These are phyloP conservation scores for Echeveria elegans DNA, from an alignment of 164 flowering plant genomes.

Conservation along the genomic window DNA sequence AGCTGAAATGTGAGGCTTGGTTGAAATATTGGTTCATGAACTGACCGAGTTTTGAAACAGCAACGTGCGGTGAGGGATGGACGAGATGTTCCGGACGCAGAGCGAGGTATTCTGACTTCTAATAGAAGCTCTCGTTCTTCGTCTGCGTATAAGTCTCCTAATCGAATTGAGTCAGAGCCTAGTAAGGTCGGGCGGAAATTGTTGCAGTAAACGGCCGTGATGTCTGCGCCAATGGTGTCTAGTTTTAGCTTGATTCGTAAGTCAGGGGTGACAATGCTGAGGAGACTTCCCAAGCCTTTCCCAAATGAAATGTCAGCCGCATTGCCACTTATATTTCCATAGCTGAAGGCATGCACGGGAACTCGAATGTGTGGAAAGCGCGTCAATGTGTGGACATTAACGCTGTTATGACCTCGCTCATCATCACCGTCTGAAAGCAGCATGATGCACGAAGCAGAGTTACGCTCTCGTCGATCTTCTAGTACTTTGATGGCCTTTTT, in stretches of 20 bases:
- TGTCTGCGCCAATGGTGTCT: conserved; percentile 24
- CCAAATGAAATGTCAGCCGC: conserved; percentile 71
- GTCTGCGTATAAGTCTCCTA: background rate
- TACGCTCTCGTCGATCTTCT: too few species aligned
- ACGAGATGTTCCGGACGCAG: background rate
- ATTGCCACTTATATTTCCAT: too few species aligned
- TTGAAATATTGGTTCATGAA: background rate
- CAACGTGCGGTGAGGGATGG: background rate
- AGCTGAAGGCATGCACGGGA: too few species aligned
- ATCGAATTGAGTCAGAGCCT: too few species aligned
- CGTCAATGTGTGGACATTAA: too few species aligned
- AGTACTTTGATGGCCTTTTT: too few species aligned
- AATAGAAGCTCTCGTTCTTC: background rate
- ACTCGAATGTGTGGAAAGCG: too few species aligned
- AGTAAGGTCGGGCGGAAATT: too few species aligned
- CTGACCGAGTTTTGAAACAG: background rate
- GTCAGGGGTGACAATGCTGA: too few species aligned
- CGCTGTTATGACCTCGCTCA: too few species aligned
- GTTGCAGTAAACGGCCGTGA: background rate
- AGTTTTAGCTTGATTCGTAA: too few species aligned
- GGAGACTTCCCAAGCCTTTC: conserved; percentile 57
- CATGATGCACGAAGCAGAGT: conserved; percentile 71
- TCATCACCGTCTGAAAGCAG: conserved; percentile 80
- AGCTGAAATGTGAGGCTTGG: background rate
- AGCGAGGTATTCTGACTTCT: background rate